phyloP scores from a whole-genome alignment of 108 stramenopile species.

The Phaeodactylum tricornutum region DNA sequence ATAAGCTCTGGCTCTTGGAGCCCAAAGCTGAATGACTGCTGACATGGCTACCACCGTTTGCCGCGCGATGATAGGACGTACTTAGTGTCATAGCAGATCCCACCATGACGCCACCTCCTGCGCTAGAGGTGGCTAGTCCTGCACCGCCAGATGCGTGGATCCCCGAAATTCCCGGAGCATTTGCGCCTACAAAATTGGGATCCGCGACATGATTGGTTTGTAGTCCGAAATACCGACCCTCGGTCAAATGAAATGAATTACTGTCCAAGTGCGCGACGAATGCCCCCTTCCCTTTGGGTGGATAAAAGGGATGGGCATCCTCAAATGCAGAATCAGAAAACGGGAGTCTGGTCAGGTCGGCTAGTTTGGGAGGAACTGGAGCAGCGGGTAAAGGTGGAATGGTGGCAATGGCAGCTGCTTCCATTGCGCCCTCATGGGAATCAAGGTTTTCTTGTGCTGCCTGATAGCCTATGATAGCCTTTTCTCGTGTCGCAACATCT shows the following conservation, averaged over 20 bases:
- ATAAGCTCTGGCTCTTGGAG: neutral
- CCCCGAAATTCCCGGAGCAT: conserved; percentile 59
- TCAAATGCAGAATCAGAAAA: conserved; percentile 12
- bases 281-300: conserved; percentile 11
- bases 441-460: conserved; percentile 39
- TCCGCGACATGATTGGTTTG: conserved; percentile 57
- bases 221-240: conserved; percentile 72
- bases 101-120: conserved; percentile 27
- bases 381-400: conserved; percentile 65
- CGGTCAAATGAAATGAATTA: conserved; percentile 43
- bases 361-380: conserved; percentile 46
- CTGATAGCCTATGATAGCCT: conserved; percentile 55
- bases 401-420: conserved; percentile 6
- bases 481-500: conserved; percentile 54
- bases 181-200: conserved; percentile 72
- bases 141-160: conserved; percentile 46
- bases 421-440: too few relatives aligned
- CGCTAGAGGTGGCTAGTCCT: conserved; percentile 60
- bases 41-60: too few relatives aligned
- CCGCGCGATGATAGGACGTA: neutral
- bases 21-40: neutral
- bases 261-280: conserved; percentile 62
- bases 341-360: too few relatives aligned
- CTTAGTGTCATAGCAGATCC: neutral
- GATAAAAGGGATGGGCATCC: conserved; percentile 10